phyloP scores from a whole-genome alignment of 352 stramenopile genomes.

The Phytophthora niederhauseri region DNA sequence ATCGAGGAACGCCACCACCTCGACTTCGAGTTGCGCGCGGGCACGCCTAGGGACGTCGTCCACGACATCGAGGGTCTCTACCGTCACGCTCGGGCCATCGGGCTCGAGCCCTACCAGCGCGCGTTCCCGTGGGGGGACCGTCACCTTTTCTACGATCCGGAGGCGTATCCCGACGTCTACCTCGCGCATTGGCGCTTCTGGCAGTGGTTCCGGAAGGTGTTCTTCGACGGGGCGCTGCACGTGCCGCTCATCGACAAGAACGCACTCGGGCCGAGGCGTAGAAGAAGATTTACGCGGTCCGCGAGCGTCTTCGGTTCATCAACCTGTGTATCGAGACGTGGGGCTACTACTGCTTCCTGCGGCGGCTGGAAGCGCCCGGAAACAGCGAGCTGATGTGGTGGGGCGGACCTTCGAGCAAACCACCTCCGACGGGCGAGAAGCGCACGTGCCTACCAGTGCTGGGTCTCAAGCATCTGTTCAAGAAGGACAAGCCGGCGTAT shows the following conservation, averaged over 20 bases:
- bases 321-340: neutral
- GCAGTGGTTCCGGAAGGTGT: neutral
- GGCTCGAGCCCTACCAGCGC: neutral
- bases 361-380: neutral
- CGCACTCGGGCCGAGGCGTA: neutral
- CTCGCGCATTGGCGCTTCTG: neutral
- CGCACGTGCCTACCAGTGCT: neutral
- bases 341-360: neutral
- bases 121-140: neutral
- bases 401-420: neutral
- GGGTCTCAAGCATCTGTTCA: neutral
- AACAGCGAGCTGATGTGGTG: neutral
- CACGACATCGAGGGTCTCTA: neutral
- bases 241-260: neutral
- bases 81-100: neutral
- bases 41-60: neutral
- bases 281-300: neutral
- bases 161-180: neutral
- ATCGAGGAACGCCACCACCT: neutral
- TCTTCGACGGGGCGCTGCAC: neutral
- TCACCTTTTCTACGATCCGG: neutral
- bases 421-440: neutral
- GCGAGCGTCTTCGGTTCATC: neutral
- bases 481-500: neutral
- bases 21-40: neutral